Evolutionary conservation across 2,329 filamentous ascomycete genomes (phyloP).

Genomic region (Metarhizium rileyi): DNA sequence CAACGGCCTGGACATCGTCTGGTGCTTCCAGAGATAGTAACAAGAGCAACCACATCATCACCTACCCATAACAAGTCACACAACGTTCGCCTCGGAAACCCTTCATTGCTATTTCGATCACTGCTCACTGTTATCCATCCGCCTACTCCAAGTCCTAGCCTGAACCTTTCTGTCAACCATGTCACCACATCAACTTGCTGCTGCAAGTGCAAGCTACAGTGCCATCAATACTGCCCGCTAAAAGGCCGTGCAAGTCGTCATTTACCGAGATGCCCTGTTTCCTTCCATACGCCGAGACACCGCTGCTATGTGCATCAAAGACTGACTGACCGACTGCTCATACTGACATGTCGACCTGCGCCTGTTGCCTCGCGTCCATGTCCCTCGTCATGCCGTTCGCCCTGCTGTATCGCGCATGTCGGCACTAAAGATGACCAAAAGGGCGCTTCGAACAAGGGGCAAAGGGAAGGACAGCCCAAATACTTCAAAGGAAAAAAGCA

Average conservation of each 20-base stretch:
- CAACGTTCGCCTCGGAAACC: no score
- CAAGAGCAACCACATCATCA: no score
- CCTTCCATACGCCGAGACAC: conserved; percentile 6
- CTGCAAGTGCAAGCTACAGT: neutral
- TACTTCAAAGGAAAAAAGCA: neutral
- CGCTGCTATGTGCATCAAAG: neutral
- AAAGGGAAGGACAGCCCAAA: neutral
- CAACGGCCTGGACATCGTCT: no score
- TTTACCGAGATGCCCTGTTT: neutral
- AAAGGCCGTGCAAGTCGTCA: neutral
- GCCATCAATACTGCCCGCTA: neutral
- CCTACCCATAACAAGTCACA: no score
- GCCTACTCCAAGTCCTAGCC: neutral
- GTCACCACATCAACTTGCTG: neutral
- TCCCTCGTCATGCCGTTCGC: neutral
- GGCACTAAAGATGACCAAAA: neutral
- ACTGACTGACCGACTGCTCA: neutral
- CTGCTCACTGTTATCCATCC: neutral
- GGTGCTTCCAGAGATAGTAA: no score
- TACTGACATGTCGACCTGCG: neutral
- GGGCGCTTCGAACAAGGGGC: neutral
- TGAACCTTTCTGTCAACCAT: neutral
- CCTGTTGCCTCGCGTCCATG: neutral
- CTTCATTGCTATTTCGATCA: neutral
- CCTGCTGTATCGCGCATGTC: neutral